phyloP scores from a whole-genome alignment of 129 eudicot genomes.

The Artemisia tridentata region DNA sequence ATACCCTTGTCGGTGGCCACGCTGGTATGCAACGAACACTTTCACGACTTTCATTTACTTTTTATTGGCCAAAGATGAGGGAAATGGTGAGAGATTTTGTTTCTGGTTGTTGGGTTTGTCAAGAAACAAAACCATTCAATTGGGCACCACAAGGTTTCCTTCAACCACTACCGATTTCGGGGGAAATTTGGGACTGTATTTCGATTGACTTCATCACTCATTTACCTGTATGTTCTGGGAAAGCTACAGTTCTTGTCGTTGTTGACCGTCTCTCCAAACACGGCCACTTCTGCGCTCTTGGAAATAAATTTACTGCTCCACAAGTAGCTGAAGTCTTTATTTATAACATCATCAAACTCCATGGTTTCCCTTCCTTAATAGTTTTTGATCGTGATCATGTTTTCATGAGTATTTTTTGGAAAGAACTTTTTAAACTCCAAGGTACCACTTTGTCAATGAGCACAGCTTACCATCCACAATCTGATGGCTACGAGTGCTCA shows the following conservation, averaged over 20 bases:
- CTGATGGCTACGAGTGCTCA: not conserved
- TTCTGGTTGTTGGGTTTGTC: not conserved
- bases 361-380: no score
- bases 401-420: not conserved
- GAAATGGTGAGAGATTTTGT: not conserved
- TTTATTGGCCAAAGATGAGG: not conserved
- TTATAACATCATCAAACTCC: not conserved
- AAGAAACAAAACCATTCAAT: not conserved
- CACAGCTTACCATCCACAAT: not conserved
- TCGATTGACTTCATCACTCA: not conserved
- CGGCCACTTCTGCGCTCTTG: not conserved
- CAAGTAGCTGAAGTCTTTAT: not conserved
- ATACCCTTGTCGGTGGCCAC: not conserved
- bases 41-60: not conserved
- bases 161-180: not conserved
- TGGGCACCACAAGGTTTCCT: not conserved
- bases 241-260: not conserved
- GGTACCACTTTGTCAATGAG: no score
- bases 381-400: not conserved
- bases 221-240: not conserved
- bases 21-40: not conserved
- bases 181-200: not conserved
- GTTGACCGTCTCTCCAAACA: not conserved
- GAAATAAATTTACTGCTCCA: not conserved
- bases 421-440: not conserved